Evolutionary conservation across 139 green algal species (phyloP), one percentile per base, ranked within the genome.

Genomic region (Protoeuglena noctilucae): DNA sequence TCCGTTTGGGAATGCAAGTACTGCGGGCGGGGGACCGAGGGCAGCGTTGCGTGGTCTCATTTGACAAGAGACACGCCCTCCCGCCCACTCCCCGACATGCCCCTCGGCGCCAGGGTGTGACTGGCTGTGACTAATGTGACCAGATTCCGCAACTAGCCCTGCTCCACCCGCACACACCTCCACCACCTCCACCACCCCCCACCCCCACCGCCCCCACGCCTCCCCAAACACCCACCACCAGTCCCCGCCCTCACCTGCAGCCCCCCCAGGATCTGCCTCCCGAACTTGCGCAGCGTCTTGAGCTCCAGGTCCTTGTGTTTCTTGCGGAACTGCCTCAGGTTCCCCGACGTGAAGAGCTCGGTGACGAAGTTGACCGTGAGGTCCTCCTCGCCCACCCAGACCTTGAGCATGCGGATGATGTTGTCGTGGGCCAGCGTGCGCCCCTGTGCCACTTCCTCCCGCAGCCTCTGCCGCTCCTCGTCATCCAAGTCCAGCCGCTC

Each of bases 341-440:
- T 89, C 55, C 86, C 86, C 2, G 67, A 82, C 3, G 86, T 93
- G 74, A 95, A 93, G 40, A 87, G 83, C 74, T 95, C 86, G 14
- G 86, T 95, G 54, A 94, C 75, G n/a, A 92, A 69, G 63, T 94
- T 93, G 64, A 94, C 88, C 67, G 74, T 87, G 27, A 65, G 29
- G 17, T 72, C 30, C 39, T 82, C 58, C 14, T 47, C 1, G 53
- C 85, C 73, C 54, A 83, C 51, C 86, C 86, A 94, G 6, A 9
- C 21, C 48, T 31, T 21, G 59, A 78, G 89, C 48, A 77, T 68
- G 28, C 78, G 78, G 63, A 94, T 93, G 58, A 93, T 85, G 75
- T 92, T 85, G 17, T 80, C 70, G 67, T 95, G 86, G 53, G 93
- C 81, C 57, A 93, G 61, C 14, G 78, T 68, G 21, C 91, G 54